A percentile compares a stretch with the other conserved stretches of the same genome.
These are phyloP conservation scores for Chlamydomonas asymmetrica DNA, from an alignment of 139 green algal genomes.

Conservation along the genomic window DNA sequence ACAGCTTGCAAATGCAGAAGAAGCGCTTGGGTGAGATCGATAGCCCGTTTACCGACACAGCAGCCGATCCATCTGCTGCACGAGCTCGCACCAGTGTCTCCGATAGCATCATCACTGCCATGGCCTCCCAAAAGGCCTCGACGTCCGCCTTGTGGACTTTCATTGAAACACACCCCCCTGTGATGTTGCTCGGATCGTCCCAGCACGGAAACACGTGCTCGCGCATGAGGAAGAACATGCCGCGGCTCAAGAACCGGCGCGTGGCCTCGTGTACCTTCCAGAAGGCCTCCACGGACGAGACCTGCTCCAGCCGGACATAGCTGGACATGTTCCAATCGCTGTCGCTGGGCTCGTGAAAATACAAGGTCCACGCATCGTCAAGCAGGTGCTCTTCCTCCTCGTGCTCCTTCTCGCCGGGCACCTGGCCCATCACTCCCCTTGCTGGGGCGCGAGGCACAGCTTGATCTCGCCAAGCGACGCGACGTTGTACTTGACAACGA, in stretches of 20 bases:
- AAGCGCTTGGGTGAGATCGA: conserved; percentile 7
- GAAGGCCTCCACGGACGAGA: neutral
- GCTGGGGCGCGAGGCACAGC: conserved; percentile 28
- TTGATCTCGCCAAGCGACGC: conserved; percentile 26
- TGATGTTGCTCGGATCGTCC: conserved; percentile 22
- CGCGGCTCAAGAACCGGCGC: neutral
- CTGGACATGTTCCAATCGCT: conserved; percentile 12
- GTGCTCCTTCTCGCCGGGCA: too few species aligned
- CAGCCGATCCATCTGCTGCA: neutral
- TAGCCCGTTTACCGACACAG: conserved; percentile 7
- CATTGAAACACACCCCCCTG: conserved; percentile 7
- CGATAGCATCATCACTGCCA: neutral
- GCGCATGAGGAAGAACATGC: conserved; percentile 25
- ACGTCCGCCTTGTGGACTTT: conserved; percentile 1
- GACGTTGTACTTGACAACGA: conserved; percentile 22
- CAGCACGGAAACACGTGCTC: conserved; percentile 30
- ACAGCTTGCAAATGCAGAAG: conserved; percentile 19
- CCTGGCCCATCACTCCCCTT: too few species aligned
- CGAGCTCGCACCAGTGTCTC: neutral
- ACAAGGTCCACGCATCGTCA: conserved; percentile 11
- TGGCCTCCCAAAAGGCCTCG: neutral
- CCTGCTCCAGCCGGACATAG: conserved; percentile 6
- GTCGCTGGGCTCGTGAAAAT: conserved; percentile 27
- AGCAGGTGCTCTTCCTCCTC: conserved; percentile 3
- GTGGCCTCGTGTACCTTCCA: neutral